A percentile compares a stretch with the other conserved stretches of the same genome.
Conservation (phyloP, 768 basidiomycete species). For the Lactarius quietus region DNA sequence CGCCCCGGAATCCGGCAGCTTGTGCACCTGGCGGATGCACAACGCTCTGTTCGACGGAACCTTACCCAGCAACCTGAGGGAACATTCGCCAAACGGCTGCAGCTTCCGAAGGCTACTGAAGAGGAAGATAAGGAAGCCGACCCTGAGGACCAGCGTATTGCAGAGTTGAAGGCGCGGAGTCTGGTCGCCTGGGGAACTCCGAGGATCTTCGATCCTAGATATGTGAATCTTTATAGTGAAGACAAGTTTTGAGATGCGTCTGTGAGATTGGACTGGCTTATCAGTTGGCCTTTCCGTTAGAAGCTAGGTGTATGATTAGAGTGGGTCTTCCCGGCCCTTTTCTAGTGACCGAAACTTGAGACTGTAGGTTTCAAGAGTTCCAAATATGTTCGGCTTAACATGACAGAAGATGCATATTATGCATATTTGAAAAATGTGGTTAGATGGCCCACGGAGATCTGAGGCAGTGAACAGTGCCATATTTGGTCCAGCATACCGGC, state of each 20-base stretch:
- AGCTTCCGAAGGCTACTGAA: no score
- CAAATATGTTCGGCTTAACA: background rate
- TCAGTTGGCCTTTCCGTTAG: background rate
- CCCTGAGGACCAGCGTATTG: background rate
- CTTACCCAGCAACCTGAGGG: background rate
- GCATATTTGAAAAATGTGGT: background rate
- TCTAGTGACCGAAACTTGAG: background rate
- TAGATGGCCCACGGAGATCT: no score
- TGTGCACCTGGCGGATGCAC: slow-evolving; percentile 22
- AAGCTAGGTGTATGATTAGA: background rate
- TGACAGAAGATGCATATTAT: background rate
- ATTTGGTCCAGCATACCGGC: no score
- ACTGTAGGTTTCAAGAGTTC: background rate
- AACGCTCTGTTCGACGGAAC: slow-evolving; percentile 15
- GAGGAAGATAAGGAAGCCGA: background rate
- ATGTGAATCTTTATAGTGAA: slow-evolving; percentile 4
- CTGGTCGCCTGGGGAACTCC: background rate
- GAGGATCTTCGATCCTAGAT: background rate
- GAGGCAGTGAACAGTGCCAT: no score
- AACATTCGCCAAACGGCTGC: background rate
- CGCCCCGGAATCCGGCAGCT: slow-evolving; percentile 8
- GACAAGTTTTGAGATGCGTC: slow-evolving; percentile 1
- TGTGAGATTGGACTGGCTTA: no score
- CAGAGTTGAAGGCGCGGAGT: slow-evolving; percentile 4
- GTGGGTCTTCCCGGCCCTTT: background rate